A percentile compares a stretch with the other conserved stretches of the same genome.
Evolutionary conservation across 257 asterid genomes (phyloP).

Genomic region (Lycium ferocissimum): DNA sequence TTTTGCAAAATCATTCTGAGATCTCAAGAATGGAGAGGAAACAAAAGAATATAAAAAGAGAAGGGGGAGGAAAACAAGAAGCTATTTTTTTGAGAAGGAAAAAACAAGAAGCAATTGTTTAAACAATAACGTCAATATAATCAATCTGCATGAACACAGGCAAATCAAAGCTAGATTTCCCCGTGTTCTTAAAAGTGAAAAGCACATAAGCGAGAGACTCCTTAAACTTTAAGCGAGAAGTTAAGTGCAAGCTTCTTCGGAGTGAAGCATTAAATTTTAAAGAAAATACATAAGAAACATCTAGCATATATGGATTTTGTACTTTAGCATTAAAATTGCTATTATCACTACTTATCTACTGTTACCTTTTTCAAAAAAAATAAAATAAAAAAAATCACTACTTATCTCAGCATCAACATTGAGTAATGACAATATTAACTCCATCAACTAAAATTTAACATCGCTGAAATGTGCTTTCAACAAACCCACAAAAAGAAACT

Average conservation of each 20-base stretch:
- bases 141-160: too few relatives aligned
- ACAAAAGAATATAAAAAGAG: too few relatives aligned
- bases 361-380: too few relatives aligned
- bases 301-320: neutral
- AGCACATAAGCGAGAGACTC: neutral
- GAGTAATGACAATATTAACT: neutral
- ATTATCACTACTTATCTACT: neutral
- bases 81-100: too few relatives aligned
- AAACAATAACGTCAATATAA: too few relatives aligned
- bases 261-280: neutral
- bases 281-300: neutral
- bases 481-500: neutral
- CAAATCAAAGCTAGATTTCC: too few relatives aligned
- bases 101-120: neutral
- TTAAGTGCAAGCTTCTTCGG: neutral
- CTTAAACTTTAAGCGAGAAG: neutral
- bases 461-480: neutral
- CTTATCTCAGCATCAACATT: neutral
- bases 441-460: neutral
- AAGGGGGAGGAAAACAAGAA: too few relatives aligned
- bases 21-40: neutral
- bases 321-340: neutral
- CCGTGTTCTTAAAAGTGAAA: neutral
- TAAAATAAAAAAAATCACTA: too few relatives aligned
- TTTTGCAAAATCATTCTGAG: too few relatives aligned